Base-by-base conservation (phyloP, 495 filamentous ascomycete species). In the Xylaria flabelliformis region DNA sequence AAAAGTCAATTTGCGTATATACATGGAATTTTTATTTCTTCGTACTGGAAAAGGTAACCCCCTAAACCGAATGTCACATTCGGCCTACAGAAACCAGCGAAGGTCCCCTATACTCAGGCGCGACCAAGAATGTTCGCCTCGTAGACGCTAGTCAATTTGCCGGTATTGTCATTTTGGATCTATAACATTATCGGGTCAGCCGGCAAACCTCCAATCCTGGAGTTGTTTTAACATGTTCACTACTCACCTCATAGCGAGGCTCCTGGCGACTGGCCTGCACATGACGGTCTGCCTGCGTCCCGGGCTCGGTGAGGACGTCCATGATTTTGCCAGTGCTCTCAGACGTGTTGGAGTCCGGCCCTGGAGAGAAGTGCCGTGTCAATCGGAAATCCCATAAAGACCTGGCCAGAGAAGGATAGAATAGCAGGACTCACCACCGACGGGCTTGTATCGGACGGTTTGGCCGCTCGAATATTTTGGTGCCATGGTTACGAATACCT, bases 141-240 rank as follows among this genome's bases (percentile, higher is more conserved):
- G 64, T 83, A 82, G 15, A 85, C 68, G 62, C 81, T 75, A 1
- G 80, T 80, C 56, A 74, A 41, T 74, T 83, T 85, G 34, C 83
- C 83, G 0, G 83, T 84, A 72, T 83, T 83, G 36, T 77, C 70
- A 51, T 85, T 85, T 67, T 80, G 67, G 59, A 85, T 83, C 83
- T 84, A 15, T 24, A 19, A 13, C 0, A 48, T 29, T 64, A 55
- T 34, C 39, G 9, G 4, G 15, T 53, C 4, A 32, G 19, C 26
- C 24, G 26, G 13, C 7, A 15, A 61, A 32, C 1, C 29, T 8
- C 1, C 1, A 36, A 21, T 39, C 34, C 39, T 10, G 26, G 5
- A 21, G 4, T 6, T 39, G 9, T 36, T 34, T 39, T 0, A 36
- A 21, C 8, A 4, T 8, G 4, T 36, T 39, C 12, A 12, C 58